These are phyloP conservation scores for Clavispora phyllophila DNA, from an alignment of 805 yeast species.

Conservation along the genomic window DNA sequence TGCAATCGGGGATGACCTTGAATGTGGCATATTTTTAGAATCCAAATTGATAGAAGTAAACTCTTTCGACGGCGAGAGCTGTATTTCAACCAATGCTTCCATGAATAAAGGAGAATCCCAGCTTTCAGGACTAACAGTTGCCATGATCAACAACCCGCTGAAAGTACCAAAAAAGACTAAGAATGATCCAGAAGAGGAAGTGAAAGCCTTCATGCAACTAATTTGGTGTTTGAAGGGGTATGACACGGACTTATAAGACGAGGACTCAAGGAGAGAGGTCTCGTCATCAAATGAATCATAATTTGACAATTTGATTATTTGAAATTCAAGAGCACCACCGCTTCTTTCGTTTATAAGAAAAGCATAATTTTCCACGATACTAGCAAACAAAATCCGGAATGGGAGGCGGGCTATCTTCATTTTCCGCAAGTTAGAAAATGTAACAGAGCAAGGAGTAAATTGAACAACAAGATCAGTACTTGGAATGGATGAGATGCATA, in stretches of 20 bases:
- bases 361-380: background rate
- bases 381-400: background rate
- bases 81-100: background rate
- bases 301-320: background rate
- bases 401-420: background rate
- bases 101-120: conserved; percentile 1
- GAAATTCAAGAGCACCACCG: background rate
- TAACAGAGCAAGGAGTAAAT: conserved; percentile 18
- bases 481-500: conserved; percentile 9
- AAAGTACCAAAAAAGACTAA: background rate
- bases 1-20: conserved; percentile 3
- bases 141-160: background rate
- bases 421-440: conserved; percentile 17
- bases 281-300: background rate
- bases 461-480: conserved; percentile 20
- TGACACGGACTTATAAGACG: background rate
- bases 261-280: background rate
- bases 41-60: background rate
- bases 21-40: too few species aligned
- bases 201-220: background rate
- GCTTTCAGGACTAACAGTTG: background rate
- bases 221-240: background rate
- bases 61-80: background rate
- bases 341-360: background rate
- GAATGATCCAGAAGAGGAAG: background rate